Evolutionary conservation across 176 grass and related monocot genomes (phyloP).

Genomic region (Oryza meyeriana): DNA sequence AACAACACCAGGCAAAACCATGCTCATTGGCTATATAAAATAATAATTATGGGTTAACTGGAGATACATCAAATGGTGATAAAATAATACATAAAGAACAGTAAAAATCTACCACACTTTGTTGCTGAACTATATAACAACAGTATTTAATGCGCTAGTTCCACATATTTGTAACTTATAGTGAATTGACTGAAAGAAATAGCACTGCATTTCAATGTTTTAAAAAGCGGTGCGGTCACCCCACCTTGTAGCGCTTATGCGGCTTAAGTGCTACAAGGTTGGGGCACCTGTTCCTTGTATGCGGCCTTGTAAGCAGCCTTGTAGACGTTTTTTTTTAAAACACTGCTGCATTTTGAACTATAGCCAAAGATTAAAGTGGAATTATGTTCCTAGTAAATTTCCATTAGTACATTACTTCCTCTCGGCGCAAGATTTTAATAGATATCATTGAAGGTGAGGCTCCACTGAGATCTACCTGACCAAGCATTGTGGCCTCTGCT

Average conservation of each 20-base stretch:
- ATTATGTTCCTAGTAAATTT: neutral
- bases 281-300: no score
- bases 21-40: slow-evolving; percentile 86
- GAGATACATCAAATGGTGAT: neutral
- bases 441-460: neutral
- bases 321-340: no score
- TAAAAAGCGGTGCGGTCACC: no score
- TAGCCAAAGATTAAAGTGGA: neutral
- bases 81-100: neutral
- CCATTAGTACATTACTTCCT: neutral
- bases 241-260: no score
- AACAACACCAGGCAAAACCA: slow-evolving; percentile 94
- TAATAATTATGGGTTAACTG: slow-evolving; percentile 14
- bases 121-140: slow-evolving; percentile 5
- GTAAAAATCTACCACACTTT: neutral
- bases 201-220: neutral
- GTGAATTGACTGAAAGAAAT: neutral
- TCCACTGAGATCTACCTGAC: slow-evolving; percentile 58
- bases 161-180: neutral
- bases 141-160: neutral
- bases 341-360: neutral
- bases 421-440: neutral
- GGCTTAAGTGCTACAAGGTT: no score
- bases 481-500: slow-evolving; percentile 93
- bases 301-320: no score